Evolutionary conservation across 805 yeast species (phyloP).

Genomic region (Wickerhamomyces sydowiorum): DNA sequence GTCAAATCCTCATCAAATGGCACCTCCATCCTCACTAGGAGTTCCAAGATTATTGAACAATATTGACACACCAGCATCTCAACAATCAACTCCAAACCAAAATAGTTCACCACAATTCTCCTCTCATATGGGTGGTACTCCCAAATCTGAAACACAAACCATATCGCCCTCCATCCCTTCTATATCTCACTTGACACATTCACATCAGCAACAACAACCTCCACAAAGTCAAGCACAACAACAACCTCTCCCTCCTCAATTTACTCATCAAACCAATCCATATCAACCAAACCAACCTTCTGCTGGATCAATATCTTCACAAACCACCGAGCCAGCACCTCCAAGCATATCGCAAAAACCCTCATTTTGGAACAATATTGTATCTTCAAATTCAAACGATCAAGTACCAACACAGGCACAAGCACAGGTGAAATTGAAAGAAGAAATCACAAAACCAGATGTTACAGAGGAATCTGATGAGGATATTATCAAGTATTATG

Average conservation of each 20-base stretch:
- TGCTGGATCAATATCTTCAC: too few species aligned
- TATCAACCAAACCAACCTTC: too few species aligned
- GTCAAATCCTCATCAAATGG: slow-evolving; percentile 3
- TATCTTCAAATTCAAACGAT: not conserved
- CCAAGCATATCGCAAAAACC: slow-evolving; percentile 1
- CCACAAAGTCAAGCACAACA: not conserved
- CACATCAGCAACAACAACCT: not conserved
- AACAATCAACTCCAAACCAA: not conserved
- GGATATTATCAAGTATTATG: slow-evolving; percentile 23
- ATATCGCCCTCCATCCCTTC: not conserved
- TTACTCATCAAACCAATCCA: too few species aligned
- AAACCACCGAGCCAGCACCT: not conserved
- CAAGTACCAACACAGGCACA: not conserved
- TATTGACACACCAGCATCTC: not conserved
- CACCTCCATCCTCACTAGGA: slow-evolving; percentile 4
- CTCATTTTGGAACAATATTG: slow-evolving; percentile 4
- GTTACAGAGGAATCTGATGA: slow-evolving; percentile 19
- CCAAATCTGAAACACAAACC: not conserved
- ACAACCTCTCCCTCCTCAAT: not conserved
- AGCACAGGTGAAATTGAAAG: slow-evolving; percentile 11
- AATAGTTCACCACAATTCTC: not conserved
- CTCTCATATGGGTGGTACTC: not conserved
- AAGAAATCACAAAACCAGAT: slow-evolving; percentile 20
- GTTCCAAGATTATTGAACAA: slow-evolving; percentile 10
- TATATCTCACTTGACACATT: not conserved